Percentiles rank a stretch among this genome's conserved stretches.
phyloP scores from a whole-genome alignment of 169 alveolate genomes.

The Cryptosporidium parvum region DNA sequence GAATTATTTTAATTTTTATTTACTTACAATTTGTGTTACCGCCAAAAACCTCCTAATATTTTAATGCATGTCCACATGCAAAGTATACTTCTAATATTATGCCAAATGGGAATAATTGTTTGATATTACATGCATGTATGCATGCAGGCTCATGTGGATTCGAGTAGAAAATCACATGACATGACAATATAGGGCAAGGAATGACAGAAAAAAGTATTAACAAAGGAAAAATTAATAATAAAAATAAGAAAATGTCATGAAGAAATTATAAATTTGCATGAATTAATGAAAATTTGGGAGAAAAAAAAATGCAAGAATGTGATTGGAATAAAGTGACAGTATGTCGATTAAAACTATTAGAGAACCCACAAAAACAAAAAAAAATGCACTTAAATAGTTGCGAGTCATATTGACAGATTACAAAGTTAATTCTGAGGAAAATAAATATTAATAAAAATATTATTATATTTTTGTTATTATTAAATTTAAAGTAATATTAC shows the following conservation, averaged over 20 bases:
- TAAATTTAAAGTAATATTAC: not conserved
- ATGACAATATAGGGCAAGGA: not conserved
- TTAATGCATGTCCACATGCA: constrained; percentile 11
- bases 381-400: constrained; percentile 18
- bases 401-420: constrained; percentile 44
- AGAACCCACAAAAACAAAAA: constrained; percentile 36
- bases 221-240: not conserved
- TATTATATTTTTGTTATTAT: not conserved
- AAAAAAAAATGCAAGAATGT: constrained; percentile 9
- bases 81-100: not conserved
- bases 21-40: not conserved
- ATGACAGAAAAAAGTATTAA: constrained; percentile 14
- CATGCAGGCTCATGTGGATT: constrained; percentile 15
- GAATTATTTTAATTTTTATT: not conserved
- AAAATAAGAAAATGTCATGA: constrained; percentile 14
- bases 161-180: not conserved
- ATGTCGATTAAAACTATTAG: constrained; percentile 33
- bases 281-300: constrained; percentile 14
- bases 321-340: constrained; percentile 30
- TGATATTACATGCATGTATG: not conserved
- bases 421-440: constrained; percentile 46
- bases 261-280: constrained; percentile 27
- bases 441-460: constrained; percentile 19
- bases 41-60: not conserved
- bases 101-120: not conserved